Evolutionary conservation across 2,329 filamentous ascomycete genomes (phyloP).

Genomic region (Nemania abortiva): DNA sequence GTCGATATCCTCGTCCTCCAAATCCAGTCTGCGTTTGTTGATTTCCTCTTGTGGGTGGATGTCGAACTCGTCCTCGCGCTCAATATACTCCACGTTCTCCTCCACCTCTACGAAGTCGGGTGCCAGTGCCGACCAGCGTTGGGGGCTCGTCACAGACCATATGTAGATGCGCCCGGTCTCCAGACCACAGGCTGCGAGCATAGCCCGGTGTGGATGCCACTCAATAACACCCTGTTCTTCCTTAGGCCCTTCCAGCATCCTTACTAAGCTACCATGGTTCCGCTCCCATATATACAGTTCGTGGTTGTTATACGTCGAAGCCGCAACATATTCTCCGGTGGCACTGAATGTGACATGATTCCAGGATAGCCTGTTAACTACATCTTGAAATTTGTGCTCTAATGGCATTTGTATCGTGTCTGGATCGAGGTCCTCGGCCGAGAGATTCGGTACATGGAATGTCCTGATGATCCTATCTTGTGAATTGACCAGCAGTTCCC

Average conservation of each 20-base stretch:
- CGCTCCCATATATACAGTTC: slow-evolving; percentile 99
- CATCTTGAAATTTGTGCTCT: slow-evolving; percentile 98
- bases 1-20: slow-evolving; percentile 94
- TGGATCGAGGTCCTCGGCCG: slow-evolving; percentile 76
- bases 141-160: slow-evolving; percentile 94
- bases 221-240: slow-evolving; percentile 97
- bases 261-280: slow-evolving; percentile 90
- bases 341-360: slow-evolving; percentile 97
- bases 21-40: slow-evolving; percentile 87
- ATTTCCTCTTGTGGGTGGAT: slow-evolving; percentile 96
- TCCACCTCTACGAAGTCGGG: slow-evolving; percentile 98
- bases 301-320: slow-evolving; percentile 97
- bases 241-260: slow-evolving; percentile 95
- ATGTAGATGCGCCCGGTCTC: slow-evolving; percentile 95
- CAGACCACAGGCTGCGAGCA: slow-evolving; percentile 90
- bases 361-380: slow-evolving; percentile 95
- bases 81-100: slow-evolving; percentile 97
- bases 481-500: slow-evolving; percentile 90
- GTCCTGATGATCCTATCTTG: slow-evolving; percentile 96
- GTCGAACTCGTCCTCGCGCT: slow-evolving; percentile 97
- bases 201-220: slow-evolving; percentile 90
- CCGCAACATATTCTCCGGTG: slow-evolving; percentile 94
- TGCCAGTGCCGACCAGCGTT: slow-evolving; percentile 96
- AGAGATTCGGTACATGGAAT: slow-evolving; percentile 85
- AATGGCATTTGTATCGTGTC: slow-evolving; percentile 90